Base-by-base conservation (phyloP, 2,329 filamentous ascomycete species). In the Neobulgaria alba region DNA sequence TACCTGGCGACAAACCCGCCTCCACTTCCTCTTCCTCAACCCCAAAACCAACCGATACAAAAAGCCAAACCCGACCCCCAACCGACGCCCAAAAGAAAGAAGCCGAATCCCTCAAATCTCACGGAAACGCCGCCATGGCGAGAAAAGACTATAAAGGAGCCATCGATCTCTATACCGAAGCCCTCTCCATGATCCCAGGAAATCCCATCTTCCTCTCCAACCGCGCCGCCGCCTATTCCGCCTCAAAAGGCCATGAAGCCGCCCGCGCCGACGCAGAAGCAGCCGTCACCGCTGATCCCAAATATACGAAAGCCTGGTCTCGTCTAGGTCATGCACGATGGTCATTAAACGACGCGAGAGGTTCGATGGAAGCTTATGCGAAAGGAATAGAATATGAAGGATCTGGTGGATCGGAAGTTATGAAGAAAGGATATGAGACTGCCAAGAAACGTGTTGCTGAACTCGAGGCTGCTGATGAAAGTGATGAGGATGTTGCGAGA, bases 161-260 rank as follows among this genome's bases (percentile, higher is more conserved):
- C 47, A 87, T 96, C 61, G 79, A 86, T 54, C 71, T 85, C 52
- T 98, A 98, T 73, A 86, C 85, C 18, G 74, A 90, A 63, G 92
- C 92, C 3, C 78, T 98, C 18, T 73, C 77, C 41, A 71, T 95
- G 39, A 68, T 85, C 53, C 87, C 92, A 2, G 71, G 77, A 51
- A 96, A 98, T 68, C 85, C 89, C 29, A 92, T 98, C 65, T 98
- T 92, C 73, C 82, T 98, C 30, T 95, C 87, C 49, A 98, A 98
- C 77, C 87, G 92, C 52, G 92, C 92, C 9, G 92, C 92, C 34
- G 92, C 92, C 4, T 85, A 94, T 72, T 88, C 82, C 19, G 90
- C 87, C 16, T 79, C 79, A 47, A 77, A 80, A 54, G 81, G 95
- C 65, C 89, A 96, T 68, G 78, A 82, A 47, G 80, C 84, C 48